These are phyloP conservation scores for Serendipita indica DNA, from an alignment of 768 basidiomycete genomes.

Conservation along the genomic window DNA sequence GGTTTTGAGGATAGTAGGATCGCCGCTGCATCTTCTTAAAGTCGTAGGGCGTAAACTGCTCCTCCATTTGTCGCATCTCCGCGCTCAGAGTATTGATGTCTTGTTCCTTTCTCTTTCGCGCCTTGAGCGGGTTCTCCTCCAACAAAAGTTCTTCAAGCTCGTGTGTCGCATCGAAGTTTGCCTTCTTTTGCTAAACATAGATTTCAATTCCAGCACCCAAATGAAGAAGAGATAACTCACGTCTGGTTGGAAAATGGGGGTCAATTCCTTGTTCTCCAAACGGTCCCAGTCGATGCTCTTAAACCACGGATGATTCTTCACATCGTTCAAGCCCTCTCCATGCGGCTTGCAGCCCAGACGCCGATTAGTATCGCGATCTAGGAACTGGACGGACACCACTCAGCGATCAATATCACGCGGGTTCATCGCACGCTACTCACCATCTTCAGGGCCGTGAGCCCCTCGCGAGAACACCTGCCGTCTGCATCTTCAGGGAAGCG, in stretches of 20 bases:
- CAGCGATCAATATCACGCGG: slow-evolving; percentile 6
- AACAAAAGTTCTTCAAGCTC: slow-evolving; percentile 90
- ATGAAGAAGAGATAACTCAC: slow-evolving; percentile 43
- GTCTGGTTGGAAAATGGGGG: slow-evolving; percentile 83
- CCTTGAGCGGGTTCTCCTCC: slow-evolving; percentile 95
- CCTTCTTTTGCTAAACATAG: slow-evolving; percentile 80
- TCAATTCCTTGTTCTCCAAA: slow-evolving; percentile 43
- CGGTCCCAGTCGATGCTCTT: slow-evolving; percentile 62
- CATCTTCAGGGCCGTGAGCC: slow-evolving; percentile 63
- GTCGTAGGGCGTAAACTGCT: slow-evolving; percentile 92
- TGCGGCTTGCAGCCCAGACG: slow-evolving; percentile 72
- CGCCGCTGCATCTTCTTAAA: slow-evolving; percentile 83
- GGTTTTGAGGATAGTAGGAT: slow-evolving; percentile 81
- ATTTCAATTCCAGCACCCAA: not conserved
- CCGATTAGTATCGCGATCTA: slow-evolving; percentile 70
- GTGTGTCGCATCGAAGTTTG: slow-evolving; percentile 97
- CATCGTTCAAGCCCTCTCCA: slow-evolving; percentile 64
- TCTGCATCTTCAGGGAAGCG: slow-evolving; percentile 86
- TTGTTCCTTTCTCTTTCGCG: slow-evolving; percentile 81
- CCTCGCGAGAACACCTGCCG: slow-evolving; percentile 57
- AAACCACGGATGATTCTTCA: slow-evolving; percentile 81
- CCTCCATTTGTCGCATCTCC: slow-evolving; percentile 97
- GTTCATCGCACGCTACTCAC: slow-evolving; percentile 33
- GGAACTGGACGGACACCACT: slow-evolving; percentile 36
- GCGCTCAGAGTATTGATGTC: slow-evolving; percentile 72